These are phyloP conservation scores for Solanum arcanum DNA, from an alignment of 257 asterid species.

Conservation along the genomic window DNA sequence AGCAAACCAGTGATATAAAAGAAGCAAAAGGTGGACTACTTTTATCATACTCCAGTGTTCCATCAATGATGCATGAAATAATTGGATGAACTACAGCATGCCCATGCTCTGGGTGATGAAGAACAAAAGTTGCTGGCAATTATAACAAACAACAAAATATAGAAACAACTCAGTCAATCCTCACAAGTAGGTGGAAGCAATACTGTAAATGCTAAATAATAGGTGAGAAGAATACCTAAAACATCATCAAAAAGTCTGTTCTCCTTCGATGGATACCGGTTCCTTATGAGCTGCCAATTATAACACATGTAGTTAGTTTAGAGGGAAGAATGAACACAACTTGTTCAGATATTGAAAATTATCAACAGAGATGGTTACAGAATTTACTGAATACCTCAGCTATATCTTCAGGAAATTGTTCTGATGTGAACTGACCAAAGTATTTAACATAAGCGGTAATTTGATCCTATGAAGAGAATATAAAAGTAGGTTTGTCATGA, in stretches of 20 bases:
- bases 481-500: background rate
- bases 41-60: slow-evolving; percentile 68
- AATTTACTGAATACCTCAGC: slow-evolving; percentile 59
- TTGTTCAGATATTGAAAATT: background rate
- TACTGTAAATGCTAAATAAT: background rate
- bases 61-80: slow-evolving; percentile 84
- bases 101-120: slow-evolving; percentile 99
- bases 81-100: slow-evolving; percentile 92
- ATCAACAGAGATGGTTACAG: background rate
- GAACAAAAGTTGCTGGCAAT: slow-evolving; percentile 85
- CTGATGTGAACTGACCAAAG: slow-evolving; percentile 94
- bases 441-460: slow-evolving; percentile 80
- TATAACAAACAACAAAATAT: background rate
- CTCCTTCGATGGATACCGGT: slow-evolving; percentile 77
- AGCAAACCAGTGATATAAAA: slow-evolving; percentile 82
- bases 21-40: slow-evolving; percentile 83
- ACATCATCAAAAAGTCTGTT: slow-evolving; percentile 91
- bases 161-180: background rate
- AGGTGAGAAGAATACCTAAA: slow-evolving; percentile 43
- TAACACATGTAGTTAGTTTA: background rate
- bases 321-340: background rate
- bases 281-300: slow-evolving; percentile 71
- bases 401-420: slow-evolving; percentile 91
- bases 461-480: slow-evolving; percentile 51
- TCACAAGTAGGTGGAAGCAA: background rate